These are phyloP conservation scores for Clathrus columnatus DNA, from an alignment of 768 basidiomycete species.

Conservation along the genomic window DNA sequence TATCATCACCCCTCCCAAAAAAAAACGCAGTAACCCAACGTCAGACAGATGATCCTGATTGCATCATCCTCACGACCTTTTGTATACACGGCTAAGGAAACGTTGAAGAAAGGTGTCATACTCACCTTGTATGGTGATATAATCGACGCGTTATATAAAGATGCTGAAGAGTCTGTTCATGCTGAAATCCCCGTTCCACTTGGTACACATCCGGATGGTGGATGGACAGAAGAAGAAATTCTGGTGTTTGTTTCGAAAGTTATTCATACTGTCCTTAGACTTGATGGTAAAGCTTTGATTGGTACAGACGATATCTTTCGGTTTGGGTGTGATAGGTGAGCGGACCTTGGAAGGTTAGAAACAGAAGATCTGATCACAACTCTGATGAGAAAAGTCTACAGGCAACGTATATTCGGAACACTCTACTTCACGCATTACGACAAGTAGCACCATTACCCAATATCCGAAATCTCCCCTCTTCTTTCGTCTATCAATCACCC, in stretches of 20 bases:
- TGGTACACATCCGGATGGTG: constrained; percentile 16
- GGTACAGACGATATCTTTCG: constrained; percentile 16
- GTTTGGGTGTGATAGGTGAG: background rate
- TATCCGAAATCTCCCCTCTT: constrained; percentile 19
- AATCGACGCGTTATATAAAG: constrained; percentile 33
- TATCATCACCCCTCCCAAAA: too few species aligned
- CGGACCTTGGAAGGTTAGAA: too few species aligned
- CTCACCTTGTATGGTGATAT: constrained; percentile 31
- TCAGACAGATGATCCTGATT: constrained; percentile 34
- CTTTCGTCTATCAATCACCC: constrained; percentile 32
- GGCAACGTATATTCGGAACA: constrained; percentile 29
- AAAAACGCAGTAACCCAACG: background rate
- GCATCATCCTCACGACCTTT: constrained; percentile 31
- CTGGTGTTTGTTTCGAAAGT: constrained; percentile 24
- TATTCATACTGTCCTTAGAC: constrained; percentile 25
- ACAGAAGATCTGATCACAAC: too few species aligned
- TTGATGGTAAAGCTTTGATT: background rate
- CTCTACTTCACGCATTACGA: constrained; percentile 18
- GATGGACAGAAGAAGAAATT: constrained; percentile 8
- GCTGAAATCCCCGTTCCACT: constrained; percentile 21
- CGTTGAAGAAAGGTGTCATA: constrained; percentile 27
- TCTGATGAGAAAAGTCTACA: too few species aligned
- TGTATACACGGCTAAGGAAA: constrained; percentile 33
- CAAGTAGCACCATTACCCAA: constrained; percentile 15
- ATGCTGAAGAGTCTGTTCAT: constrained; percentile 24